phyloP scores from a whole-genome alignment of 208 protist genomes.

The Leishmania aethiopica region DNA sequence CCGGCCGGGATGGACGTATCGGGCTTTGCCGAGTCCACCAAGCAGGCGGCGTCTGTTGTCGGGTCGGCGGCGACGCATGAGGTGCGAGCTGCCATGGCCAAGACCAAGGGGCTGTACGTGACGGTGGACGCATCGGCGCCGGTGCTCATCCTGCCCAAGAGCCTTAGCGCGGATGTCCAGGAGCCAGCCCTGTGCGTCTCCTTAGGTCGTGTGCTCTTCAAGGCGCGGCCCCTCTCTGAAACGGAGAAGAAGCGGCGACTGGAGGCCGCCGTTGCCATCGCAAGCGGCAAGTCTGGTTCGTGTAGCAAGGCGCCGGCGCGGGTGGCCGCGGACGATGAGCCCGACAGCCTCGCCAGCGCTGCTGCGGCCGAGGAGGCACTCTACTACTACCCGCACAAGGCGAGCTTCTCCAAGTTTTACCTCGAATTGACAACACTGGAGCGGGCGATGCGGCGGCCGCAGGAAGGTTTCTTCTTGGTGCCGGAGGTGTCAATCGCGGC shows the following conservation, averaged over 20 bases:
- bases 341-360: background rate
- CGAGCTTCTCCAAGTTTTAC: constrained; percentile 75
- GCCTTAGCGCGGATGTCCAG: constrained; percentile 35
- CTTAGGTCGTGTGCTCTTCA: constrained; percentile 69
- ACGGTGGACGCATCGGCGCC: constrained; percentile 78
- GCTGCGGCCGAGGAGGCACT: constrained; percentile 50
- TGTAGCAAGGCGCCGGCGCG: background rate
- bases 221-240: constrained; percentile 65
- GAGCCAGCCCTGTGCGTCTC: constrained; percentile 71
- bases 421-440: constrained; percentile 77
- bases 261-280: constrained; percentile 11
- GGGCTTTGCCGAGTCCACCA: constrained; percentile 45
- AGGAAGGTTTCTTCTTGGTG: constrained; percentile 73
- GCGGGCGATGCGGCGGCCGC: constrained; percentile 50
- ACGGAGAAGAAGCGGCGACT: constrained; percentile 56
- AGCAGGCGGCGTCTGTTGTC: constrained; percentile 49
- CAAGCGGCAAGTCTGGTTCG: background rate
- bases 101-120: constrained; percentile 65
- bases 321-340: background rate
- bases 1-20: constrained; percentile 68
- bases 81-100: constrained; percentile 58
- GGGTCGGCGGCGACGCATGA: constrained; percentile 68
- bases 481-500: constrained; percentile 73
- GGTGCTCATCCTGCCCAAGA: constrained; percentile 71
- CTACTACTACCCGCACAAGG: constrained; percentile 76